Evolutionary conservation across 1,284 basidiomycete genomes (phyloP), one percentile per base, ranked within the genome.

Genomic region (Marasmius fiardii): DNA sequence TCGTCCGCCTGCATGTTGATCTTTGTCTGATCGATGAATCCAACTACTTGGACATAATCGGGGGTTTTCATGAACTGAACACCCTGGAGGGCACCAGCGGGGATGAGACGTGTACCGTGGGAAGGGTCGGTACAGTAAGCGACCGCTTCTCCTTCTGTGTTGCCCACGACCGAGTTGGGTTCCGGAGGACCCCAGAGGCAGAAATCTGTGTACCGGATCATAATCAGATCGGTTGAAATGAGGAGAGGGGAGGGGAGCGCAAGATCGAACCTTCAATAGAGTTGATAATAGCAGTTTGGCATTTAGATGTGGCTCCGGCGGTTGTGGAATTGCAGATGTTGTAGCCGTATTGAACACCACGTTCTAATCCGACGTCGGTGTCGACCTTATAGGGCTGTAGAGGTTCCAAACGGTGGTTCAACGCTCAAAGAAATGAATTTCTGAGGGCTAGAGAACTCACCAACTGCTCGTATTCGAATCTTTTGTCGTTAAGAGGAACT

Each of bases 261-360:
- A 55, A 11, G 37, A 33, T 45, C 58, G 34, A 4, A 58, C 74
- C 59, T 7, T 61, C 62, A 3, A 76, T 57, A 51, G 62, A 60
- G 63, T 75, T 73, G 0, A 65, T 53, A 10, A 74, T 61, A 12
- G 60, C 53, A 0, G 79, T 81, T 61, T 80, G 78, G 55, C 78
- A 80, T 48, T 65, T 41, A 0, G 78, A 76, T 1, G 71, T 26
- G 51, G 72, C 71, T 50, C 69, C 72, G 59, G 72, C 66, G 3
- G 78, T 81, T 8, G 78, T 76, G n/a, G 74, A 71, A 65, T 81
- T 81, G 56, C 78, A 80, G 4, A 67, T 58, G 61, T 78, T 78
- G 68, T 72, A 79, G 37, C 76, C 76, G 1, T 24, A 43, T 57
- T 77, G 75, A 18, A 67, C 65, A 31, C 74, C 74, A 58, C 74